Conservation (phyloP, 163 green algal species). For the Chlorella variabilis region DNA sequence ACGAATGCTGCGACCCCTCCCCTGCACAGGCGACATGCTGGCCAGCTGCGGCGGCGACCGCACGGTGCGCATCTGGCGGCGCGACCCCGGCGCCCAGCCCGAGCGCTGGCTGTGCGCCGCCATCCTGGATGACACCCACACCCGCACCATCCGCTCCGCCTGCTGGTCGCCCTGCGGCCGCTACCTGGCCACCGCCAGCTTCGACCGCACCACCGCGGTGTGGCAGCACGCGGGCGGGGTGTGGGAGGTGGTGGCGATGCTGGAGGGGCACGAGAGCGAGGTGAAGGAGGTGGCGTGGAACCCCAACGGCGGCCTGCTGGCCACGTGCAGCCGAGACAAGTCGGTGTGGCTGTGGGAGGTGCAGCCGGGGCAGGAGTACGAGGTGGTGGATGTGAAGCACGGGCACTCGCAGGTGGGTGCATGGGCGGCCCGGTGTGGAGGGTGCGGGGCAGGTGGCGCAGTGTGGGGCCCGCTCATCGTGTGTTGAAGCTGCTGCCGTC, state of each 20-base stretch:
- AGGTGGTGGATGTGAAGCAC: constrained; percentile 96
- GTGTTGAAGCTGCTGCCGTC: no score
- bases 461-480: no score
- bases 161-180: constrained; percentile 85
- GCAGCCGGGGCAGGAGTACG: constrained; percentile 84
- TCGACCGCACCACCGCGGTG: constrained; percentile 90
- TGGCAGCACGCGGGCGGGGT: constrained; percentile 77
- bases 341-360: constrained; percentile 94
- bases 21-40: constrained; percentile 71
- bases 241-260: constrained; percentile 66
- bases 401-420: constrained; percentile 68
- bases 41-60: constrained; percentile 92
- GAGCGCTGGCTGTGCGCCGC: constrained; percentile 74
- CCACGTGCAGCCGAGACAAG: constrained; percentile 96
- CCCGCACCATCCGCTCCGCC: constrained; percentile 81
- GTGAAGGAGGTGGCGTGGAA: constrained; percentile 95
- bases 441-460: no score
- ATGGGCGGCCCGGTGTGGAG: no score
- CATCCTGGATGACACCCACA: constrained; percentile 85
- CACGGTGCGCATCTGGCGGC: constrained; percentile 90
- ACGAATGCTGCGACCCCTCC: background rate
- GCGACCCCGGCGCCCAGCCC: background rate
- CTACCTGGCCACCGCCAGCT: constrained; percentile 88
- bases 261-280: constrained; percentile 96
- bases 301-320: constrained; percentile 79